Evolutionary conservation across 371 early-diverging fungal genomes (phyloP).

Genomic region (Mortierella sp.): DNA sequence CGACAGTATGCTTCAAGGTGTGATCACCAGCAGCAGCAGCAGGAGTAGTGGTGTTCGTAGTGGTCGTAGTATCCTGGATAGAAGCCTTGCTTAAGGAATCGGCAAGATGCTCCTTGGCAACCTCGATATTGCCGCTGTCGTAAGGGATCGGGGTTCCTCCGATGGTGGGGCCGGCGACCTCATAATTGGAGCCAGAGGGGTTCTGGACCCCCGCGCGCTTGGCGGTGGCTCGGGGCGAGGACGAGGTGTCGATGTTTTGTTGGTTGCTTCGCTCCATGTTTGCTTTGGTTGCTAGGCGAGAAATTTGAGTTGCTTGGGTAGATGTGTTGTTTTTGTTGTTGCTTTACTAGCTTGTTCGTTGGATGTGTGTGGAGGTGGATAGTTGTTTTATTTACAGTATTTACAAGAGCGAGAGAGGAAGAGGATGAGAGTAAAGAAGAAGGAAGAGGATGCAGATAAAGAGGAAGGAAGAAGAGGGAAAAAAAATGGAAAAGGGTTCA

Average conservation of each 20-base stretch:
- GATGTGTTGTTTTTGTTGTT: not conserved
- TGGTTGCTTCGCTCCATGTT: constrained; percentile 3
- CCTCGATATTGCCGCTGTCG: constrained; percentile 28
- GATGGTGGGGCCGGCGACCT: constrained; percentile 34
- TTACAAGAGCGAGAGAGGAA: constrained; percentile 11
- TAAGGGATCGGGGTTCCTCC: constrained; percentile 31
- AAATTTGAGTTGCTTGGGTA: not conserved
- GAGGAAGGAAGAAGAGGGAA: not conserved
- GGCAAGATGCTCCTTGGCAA: constrained; percentile 29
- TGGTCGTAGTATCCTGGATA: not conserved
- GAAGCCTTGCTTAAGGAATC: constrained; percentile 20
- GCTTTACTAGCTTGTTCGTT: not conserved
- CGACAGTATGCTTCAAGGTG: constrained; percentile 2
- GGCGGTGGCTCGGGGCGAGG: constrained; percentile 45
- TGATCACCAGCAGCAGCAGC: not conserved
- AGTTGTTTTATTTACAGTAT: constrained; percentile 34
- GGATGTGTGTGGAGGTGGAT: not conserved
- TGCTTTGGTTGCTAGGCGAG: not conserved
- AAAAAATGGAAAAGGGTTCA: not conserved
- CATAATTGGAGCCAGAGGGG: constrained; percentile 17
- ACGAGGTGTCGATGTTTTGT: not conserved
- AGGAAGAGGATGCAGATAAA: not conserved
- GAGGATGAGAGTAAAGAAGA: not conserved
- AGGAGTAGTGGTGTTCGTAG: not conserved
- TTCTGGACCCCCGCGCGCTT: constrained; percentile 61